These are phyloP conservation scores for Intubia oerlemansii DNA, from an alignment of 2,329 filamentous ascomycete species.

Conservation along the genomic window DNA sequence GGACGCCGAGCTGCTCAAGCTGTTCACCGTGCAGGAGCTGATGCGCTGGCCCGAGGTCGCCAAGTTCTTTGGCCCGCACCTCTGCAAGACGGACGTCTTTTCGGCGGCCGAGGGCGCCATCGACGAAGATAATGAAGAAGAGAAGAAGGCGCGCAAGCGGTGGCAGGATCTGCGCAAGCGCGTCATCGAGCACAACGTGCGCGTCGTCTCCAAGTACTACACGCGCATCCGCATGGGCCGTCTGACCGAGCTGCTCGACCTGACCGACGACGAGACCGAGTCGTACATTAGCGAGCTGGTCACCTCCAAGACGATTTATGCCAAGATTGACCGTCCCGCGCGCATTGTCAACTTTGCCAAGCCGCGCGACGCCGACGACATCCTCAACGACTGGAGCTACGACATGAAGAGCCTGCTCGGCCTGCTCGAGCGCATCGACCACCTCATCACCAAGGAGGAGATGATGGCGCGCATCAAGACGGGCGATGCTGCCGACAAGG, in stretches of 20 bases:
- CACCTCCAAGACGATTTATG: conserved; percentile 92
- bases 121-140: conserved; percentile 30
- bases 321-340: conserved; percentile 89
- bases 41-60: conserved; percentile 97
- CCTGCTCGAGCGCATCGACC: conserved; percentile 72
- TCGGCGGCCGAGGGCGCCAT: conserved; percentile 41
- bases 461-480: conserved; percentile 98
- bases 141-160: conserved; percentile 33
- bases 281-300: conserved; percentile 97
- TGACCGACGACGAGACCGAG: conserved; percentile 89
- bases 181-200: conserved; percentile 97
- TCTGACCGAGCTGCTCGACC: conserved; percentile 73
- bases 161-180: conserved; percentile 95
- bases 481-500: conserved; percentile 16
- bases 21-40: conserved; percentile 86
- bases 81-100: conserved; percentile 82
- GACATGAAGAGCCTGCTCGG: conserved; percentile 60
- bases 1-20: conserved; percentile 72
- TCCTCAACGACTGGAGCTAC: conserved; percentile 94
- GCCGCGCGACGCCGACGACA: conserved; percentile 83
- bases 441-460: conserved; percentile 98
- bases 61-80: conserved; percentile 69
- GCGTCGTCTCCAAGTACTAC: conserved; percentile 96
- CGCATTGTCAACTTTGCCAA: conserved; percentile 86
- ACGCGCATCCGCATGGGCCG: conserved; percentile 88